These are phyloP conservation scores for Sordariomycetes sp. DNA, from an alignment of 2,329 filamentous ascomycete species.

Conservation along the genomic window DNA sequence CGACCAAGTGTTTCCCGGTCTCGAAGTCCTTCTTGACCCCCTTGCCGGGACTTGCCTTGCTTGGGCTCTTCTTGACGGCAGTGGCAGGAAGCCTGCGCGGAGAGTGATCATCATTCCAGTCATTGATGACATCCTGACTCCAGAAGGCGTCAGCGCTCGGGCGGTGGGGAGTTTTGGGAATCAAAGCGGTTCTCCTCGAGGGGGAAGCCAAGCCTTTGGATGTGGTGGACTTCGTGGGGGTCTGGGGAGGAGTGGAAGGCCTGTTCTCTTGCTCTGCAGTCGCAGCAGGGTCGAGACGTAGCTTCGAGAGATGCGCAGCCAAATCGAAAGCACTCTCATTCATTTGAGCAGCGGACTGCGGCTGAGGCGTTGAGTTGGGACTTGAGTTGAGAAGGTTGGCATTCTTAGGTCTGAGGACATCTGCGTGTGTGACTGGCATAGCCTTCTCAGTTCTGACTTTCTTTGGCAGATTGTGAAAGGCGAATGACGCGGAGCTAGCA, in stretches of 20 bases:
- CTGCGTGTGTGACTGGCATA: too few relatives aligned
- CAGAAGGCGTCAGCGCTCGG: constrained; percentile 50
- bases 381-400: background rate
- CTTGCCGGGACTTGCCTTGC: constrained; percentile 21
- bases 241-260: constrained; percentile 2
- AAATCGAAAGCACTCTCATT: constrained; percentile 9
- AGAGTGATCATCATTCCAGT: constrained; percentile 56
- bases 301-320: constrained; percentile 12
- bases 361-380: background rate
- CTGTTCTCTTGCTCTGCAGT: constrained; percentile 12
- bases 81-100: constrained; percentile 32
- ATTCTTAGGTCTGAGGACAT: too few relatives aligned
- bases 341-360: constrained; percentile 3
- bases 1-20: constrained; percentile 50
- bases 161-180: constrained; percentile 45
- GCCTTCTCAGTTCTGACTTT: too few relatives aligned
- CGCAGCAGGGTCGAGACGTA: constrained; percentile 12
- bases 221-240: constrained; percentile 6
- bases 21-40: constrained; percentile 52
- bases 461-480: too few relatives aligned
- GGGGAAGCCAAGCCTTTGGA: constrained; percentile 17
- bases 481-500: too few relatives aligned
- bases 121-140: constrained; percentile 47
- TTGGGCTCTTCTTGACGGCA: constrained; percentile 12
- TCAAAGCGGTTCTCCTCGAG: constrained; percentile 19